Percentiles rank a stretch among this genome's conserved stretches.
Conservation (phyloP, 306 rosid species). For the Cicer arietinum region DNA sequence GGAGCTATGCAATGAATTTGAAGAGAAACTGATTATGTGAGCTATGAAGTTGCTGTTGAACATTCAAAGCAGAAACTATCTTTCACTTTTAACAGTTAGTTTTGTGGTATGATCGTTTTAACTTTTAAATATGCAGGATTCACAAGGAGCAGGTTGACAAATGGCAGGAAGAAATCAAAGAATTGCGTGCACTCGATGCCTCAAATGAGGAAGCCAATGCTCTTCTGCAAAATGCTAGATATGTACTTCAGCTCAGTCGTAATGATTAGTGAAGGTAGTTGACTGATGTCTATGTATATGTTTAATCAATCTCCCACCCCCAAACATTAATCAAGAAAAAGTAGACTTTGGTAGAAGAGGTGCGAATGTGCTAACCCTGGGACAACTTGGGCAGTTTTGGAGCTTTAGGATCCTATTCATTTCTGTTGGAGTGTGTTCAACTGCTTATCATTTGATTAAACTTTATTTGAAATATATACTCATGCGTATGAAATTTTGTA, state of each 20-base stretch:
- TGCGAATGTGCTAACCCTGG: slow-evolving; percentile 3
- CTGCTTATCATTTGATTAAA: slow-evolving; percentile 22
- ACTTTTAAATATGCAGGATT: slow-evolving; percentile 54
- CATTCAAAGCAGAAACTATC: not conserved
- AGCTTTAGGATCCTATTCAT: not conserved
- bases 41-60: slow-evolving; percentile 31
- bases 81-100: slow-evolving; percentile 7
- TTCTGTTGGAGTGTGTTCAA: slow-evolving; percentile 16
- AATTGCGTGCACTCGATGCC: slow-evolving; percentile 65
- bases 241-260: slow-evolving; percentile 63
- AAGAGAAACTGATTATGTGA: slow-evolving; percentile 78
- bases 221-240: slow-evolving; percentile 71
- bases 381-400: slow-evolving; percentile 10
- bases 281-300: slow-evolving; percentile 18
- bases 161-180: slow-evolving; percentile 86
- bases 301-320: not conserved
- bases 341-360: not conserved
- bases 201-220: slow-evolving; percentile 75
- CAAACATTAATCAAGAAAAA: slow-evolving; percentile 18
- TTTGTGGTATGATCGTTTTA: slow-evolving; percentile 5
- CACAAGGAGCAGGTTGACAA: slow-evolving; percentile 77
- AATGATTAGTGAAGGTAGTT: slow-evolving; percentile 57
- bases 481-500: not conserved
- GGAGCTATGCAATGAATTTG: slow-evolving; percentile 70
- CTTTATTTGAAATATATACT: slow-evolving; percentile 8